These are phyloP conservation scores for Lecanicillium sp. DNA, from an alignment of 2,329 filamentous ascomycete genomes.

Conservation along the genomic window DNA sequence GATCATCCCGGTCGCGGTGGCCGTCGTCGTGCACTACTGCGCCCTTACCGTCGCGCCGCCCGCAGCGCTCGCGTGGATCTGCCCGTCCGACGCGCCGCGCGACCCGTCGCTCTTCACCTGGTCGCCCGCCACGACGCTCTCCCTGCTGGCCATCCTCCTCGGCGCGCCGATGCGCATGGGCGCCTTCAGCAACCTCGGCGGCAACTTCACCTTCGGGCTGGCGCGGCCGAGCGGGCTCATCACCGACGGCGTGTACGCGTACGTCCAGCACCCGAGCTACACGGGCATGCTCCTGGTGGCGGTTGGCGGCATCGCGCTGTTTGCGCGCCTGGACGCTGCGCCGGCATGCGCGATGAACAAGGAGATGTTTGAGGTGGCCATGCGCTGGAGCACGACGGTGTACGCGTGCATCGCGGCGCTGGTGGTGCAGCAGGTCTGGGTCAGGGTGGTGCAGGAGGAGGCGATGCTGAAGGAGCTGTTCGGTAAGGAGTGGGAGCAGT, in stretches of 20 bases:
- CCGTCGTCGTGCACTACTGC: background rate
- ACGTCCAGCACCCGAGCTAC: conserved; percentile 49
- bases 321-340: conserved; percentile 23
- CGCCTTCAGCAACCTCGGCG: conserved; percentile 40
- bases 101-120: background rate
- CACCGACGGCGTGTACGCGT: conserved; percentile 42
- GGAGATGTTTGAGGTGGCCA: too few relatives aligned
- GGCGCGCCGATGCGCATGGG: conserved; percentile 28
- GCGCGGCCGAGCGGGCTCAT: conserved; percentile 38
- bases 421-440: background rate
- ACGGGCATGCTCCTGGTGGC: conserved; percentile 35
- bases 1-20: background rate
- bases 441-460: conserved; percentile 6
- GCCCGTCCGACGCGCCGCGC: background rate
- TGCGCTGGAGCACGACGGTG: background rate
- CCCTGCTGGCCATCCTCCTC: conserved; percentile 18
- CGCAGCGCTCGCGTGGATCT: background rate
- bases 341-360: too few relatives aligned
- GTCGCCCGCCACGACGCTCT: background rate
- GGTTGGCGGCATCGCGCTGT: conserved; percentile 25
- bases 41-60: background rate
- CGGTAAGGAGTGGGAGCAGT: conserved; percentile 11
- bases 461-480: conserved; percentile 11
- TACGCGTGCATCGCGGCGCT: background rate
- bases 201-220: conserved; percentile 48